These are phyloP conservation scores for Cylindrotheca fusiformis DNA, from an alignment of 108 stramenopile species.

Conservation along the genomic window DNA sequence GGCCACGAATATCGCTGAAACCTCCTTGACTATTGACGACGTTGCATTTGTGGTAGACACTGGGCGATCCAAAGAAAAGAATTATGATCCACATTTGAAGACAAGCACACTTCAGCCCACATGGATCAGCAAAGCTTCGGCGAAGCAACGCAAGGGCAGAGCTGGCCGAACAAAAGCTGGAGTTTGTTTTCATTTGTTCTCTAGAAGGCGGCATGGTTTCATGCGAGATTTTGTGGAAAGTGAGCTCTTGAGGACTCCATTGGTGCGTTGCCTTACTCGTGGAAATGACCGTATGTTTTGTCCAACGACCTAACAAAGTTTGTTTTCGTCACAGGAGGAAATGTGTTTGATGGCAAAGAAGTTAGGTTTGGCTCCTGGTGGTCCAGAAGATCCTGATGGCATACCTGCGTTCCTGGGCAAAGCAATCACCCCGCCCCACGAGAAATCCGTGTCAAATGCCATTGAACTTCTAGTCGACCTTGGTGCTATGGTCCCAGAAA, in stretches of 20 bases:
- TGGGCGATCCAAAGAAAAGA: slow-evolving; percentile 83
- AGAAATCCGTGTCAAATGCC: slow-evolving; percentile 56
- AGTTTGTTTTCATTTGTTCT: slow-evolving; percentile 78
- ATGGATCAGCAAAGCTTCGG: slow-evolving; percentile 82
- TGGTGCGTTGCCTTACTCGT: slow-evolving; percentile 16
- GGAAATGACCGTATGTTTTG: neutral
- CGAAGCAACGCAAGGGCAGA: slow-evolving; percentile 88
- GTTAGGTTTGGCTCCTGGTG: slow-evolving; percentile 60
- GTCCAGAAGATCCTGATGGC: slow-evolving; percentile 61
- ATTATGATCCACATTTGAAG: slow-evolving; percentile 84
- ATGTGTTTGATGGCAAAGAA: slow-evolving; percentile 69
- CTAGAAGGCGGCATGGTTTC: slow-evolving; percentile 44
- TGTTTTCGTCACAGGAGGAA: slow-evolving; percentile 44
- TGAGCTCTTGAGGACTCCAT: slow-evolving; percentile 69
- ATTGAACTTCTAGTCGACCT: slow-evolving; percentile 69
- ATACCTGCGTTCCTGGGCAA: slow-evolving; percentile 66
- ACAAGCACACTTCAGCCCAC: slow-evolving; percentile 73
- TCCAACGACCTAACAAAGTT: neutral
- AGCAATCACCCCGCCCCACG: slow-evolving; percentile 74
- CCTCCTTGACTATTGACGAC: slow-evolving; percentile 91
- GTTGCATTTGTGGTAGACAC: slow-evolving; percentile 82
- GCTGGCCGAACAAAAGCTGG: slow-evolving; percentile 72
- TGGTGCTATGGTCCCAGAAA: slow-evolving; percentile 70
- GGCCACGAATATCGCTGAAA: slow-evolving; percentile 94
- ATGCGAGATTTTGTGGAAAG: slow-evolving; percentile 72